Base-by-base conservation (phyloP, 306 rosid species). In the Potentilla sterilis region DNA sequence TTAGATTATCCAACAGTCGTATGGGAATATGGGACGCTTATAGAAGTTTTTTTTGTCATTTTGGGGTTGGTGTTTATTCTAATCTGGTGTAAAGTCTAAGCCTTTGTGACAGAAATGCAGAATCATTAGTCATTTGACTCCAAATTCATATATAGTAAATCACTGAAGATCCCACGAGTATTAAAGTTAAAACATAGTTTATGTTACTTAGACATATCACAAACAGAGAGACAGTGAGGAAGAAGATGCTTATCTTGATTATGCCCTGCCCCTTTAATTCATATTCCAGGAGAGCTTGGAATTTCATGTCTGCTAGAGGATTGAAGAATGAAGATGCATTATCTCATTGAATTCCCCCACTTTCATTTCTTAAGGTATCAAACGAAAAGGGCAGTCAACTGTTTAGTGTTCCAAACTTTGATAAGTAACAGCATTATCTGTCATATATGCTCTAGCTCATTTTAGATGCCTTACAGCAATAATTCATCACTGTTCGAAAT, bases 161-260 rank as follows among this genome's bases (percentile, higher is more conserved):
- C 13, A 44, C 34, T 35, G 77, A 54, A 43, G 59, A 74, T 61
- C 77, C 67, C 57, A 28, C 59, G 55, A 11, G 16, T 42, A 16
- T 59, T 24, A 22, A 73, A 57, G 32, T 32, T 74, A 59, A 34
- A 74, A 59, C 12, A 44, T 74, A 46, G 63, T 44, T 58, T 28
- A 34, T 28, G 19, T 19, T 22, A 41, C 28, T 34, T 70, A 11
- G n/a, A 41, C 48, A 70, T 49, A 34, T 70, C 52, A 9, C 48
- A 38, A 38, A 18, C 35, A 42, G 16, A 64, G 14, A 7, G 2
- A 38, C 42, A 63, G 68, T 63, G 43, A 14, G 5, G 68, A 63
- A 38, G 69, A 75, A 80, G 72, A 80, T 75, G 80, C 68, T 75
- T 12, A 44, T 68, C 79, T 80, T 57, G 19, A 44, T 46, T 38